These are phyloP conservation scores for Calonectria leucothoes DNA, from an alignment of 2,329 filamentous ascomycete genomes.

Conservation along the genomic window DNA sequence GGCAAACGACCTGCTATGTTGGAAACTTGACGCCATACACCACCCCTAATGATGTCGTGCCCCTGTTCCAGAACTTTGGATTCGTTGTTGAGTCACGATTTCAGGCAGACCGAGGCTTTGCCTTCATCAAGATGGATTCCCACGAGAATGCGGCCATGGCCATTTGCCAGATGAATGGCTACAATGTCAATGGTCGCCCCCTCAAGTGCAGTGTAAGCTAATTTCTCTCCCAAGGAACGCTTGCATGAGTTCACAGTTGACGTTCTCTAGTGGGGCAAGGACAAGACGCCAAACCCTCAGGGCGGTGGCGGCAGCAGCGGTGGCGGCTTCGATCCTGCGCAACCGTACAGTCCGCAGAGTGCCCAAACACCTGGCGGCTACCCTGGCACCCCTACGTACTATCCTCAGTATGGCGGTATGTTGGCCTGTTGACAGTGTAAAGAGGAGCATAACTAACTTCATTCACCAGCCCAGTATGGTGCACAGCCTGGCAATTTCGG, in stretches of 20 bases:
- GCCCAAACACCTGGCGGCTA: slow-evolving; percentile 77
- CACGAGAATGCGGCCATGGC: slow-evolving; percentile 99
- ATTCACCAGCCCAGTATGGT: slow-evolving; percentile 62
- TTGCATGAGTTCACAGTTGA: slow-evolving; percentile 26
- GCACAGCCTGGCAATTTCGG: slow-evolving; percentile 77
- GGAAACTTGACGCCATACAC: slow-evolving; percentile 98
- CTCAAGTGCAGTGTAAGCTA: slow-evolving; percentile 96
- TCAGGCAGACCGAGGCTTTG: slow-evolving; percentile 97
- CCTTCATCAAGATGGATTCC: slow-evolving; percentile 99
- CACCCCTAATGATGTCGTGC: slow-evolving; percentile 95
- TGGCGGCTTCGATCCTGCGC: slow-evolving; percentile 79
- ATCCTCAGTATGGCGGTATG: slow-evolving; percentile 92
- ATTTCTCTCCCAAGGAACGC: neutral
- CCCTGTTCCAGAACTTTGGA: slow-evolving; percentile 98
- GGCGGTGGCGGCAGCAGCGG: slow-evolving; percentile 61
- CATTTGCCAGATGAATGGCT: slow-evolving; percentile 97
- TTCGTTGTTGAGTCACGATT: slow-evolving; percentile 98
- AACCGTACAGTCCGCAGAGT: slow-evolving; percentile 78
- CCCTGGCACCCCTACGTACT: slow-evolving; percentile 86
- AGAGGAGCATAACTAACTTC: slow-evolving; percentile 38
- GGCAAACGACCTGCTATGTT: slow-evolving; percentile 99
- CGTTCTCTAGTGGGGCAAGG: slow-evolving; percentile 89
- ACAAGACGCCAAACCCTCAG: slow-evolving; percentile 84
- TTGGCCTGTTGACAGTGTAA: slow-evolving; percentile 37
- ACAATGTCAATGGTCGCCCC: slow-evolving; percentile 96